Conservation (phyloP, 805 yeast genomes). For the Saccharomycopsis malanga region DNA sequence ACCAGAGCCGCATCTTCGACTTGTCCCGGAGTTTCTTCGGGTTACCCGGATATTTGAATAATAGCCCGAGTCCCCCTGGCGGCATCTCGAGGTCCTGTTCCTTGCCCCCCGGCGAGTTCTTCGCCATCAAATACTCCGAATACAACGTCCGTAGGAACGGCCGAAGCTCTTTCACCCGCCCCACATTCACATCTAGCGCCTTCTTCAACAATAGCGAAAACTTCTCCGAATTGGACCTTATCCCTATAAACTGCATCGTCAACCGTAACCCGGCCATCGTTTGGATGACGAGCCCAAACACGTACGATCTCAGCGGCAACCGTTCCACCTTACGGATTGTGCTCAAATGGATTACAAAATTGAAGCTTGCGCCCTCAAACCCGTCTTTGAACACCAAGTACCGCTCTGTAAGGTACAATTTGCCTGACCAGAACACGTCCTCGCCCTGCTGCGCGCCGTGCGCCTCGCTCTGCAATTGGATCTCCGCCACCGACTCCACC, state of each 20-base stretch:
- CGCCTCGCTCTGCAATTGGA: slow-evolving; percentile 26
- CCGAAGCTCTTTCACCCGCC: slow-evolving; percentile 52
- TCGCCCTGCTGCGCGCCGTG: slow-evolving; percentile 16
- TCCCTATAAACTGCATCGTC: slow-evolving; percentile 68
- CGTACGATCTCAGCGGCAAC: slow-evolving; percentile 59
- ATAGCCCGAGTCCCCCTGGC: slow-evolving; percentile 78
- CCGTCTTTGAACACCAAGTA: slow-evolving; percentile 69
- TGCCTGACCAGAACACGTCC: slow-evolving; percentile 46
- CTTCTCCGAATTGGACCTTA: slow-evolving; percentile 69
- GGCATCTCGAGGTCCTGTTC: slow-evolving; percentile 45
- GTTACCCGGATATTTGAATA: slow-evolving; percentile 86
- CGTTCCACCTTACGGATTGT: slow-evolving; percentile 82
- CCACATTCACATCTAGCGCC: slow-evolving; percentile 54
- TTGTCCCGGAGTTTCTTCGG: slow-evolving; percentile 70
- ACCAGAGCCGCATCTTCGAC: slow-evolving; percentile 87
- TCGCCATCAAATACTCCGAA: slow-evolving; percentile 73
- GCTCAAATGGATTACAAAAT: slow-evolving; percentile 64
- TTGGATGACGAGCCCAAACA: slow-evolving; percentile 68
- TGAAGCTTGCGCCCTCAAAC: slow-evolving; percentile 60
- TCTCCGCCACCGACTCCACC: slow-evolving; percentile 63
- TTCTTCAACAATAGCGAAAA: slow-evolving; percentile 66
- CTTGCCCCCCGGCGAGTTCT: slow-evolving; percentile 39
- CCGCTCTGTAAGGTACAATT: slow-evolving; percentile 64
- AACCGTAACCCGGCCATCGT: slow-evolving; percentile 60
- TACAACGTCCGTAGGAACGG: slow-evolving; percentile 67